These are phyloP conservation scores for Elaeagnus macrophylla DNA, from an alignment of 306 rosid species.

Conservation along the genomic window DNA sequence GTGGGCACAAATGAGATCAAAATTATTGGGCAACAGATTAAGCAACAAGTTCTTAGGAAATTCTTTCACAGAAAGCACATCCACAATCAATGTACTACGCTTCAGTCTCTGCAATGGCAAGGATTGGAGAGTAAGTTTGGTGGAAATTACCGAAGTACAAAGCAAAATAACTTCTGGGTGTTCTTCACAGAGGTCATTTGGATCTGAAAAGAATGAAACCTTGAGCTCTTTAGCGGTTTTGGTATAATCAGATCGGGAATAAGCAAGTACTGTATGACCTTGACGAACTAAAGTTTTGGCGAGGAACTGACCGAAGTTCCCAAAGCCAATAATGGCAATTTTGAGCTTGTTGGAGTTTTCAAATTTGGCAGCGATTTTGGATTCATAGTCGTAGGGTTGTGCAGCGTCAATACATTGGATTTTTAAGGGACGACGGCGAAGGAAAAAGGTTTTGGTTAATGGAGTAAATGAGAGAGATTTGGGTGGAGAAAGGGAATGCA, in stretches of 20 bases:
- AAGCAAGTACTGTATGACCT: conserved; percentile 67
- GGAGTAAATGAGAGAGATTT: not conserved
- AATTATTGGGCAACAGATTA: conserved; percentile 34
- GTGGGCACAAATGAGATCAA: conserved; percentile 61
- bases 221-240: conserved; percentile 34
- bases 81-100: conserved; percentile 64
- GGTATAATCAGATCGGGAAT: conserved; percentile 60
- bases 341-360: conserved; percentile 41
- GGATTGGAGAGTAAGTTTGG: conserved; percentile 40
- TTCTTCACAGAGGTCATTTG: conserved; percentile 72
- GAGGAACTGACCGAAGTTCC: conserved; percentile 77
- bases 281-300: conserved; percentile 49
- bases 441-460: not conserved
- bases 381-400: conserved; percentile 53
- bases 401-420: conserved; percentile 65
- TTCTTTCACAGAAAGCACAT: conserved; percentile 77
- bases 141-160: conserved; percentile 60
- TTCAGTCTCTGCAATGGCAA: conserved; percentile 58
- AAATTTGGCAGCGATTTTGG: conserved; percentile 45
- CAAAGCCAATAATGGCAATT: conserved; percentile 61
- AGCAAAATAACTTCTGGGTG: conserved; percentile 71
- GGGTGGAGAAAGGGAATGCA: not conserved
- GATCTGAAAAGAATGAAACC: conserved; percentile 41
- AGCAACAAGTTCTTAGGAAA: conserved; percentile 48
- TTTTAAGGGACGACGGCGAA: conserved; percentile 14